These are phyloP conservation scores for Hymenoscyphus fructigenus DNA, from an alignment of 2,329 filamentous ascomycete species.

Conservation along the genomic window DNA sequence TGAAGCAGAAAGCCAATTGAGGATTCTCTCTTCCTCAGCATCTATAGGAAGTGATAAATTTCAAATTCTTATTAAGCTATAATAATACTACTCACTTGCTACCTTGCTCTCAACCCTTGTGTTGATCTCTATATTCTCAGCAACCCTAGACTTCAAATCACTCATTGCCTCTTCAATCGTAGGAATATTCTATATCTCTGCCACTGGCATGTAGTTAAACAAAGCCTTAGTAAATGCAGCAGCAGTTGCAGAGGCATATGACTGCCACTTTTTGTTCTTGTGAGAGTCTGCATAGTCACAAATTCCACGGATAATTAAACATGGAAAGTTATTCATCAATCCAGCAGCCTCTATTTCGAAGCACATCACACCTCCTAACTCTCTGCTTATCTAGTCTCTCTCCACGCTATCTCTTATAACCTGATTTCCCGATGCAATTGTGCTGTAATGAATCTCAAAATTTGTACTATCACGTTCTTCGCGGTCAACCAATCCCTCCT, in stretches of 20 bases:
- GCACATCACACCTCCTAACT: conserved; percentile 9
- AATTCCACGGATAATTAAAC: conserved; percentile 21
- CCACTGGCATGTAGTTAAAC: too few relatives aligned
- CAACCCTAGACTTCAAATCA: not conserved
- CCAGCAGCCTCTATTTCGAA: conserved; percentile 10
- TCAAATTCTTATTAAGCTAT: not conserved
- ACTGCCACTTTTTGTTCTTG: conserved; percentile 23
- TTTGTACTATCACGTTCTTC: too few relatives aligned
- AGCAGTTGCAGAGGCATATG: conserved; percentile 18
- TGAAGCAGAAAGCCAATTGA: not conserved
- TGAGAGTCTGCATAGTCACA: conserved; percentile 22
- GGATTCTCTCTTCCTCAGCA: conserved; percentile 2
- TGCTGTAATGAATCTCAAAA: conserved; percentile 40
- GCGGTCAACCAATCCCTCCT: not conserved
- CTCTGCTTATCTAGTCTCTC: conserved; percentile 8
- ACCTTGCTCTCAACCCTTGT: not conserved
- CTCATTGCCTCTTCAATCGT: not conserved
- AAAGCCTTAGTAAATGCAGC: conserved; percentile 18
- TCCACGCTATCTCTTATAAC: conserved; percentile 13
- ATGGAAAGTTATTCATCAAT: conserved; percentile 22
- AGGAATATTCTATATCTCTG: too few relatives aligned
- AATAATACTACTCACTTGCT: not conserved
- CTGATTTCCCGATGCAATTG: conserved; percentile 15
- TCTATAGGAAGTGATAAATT: not conserved
- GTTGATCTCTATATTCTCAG: not conserved